Evolutionary conservation across 345 rosid genomes (phyloP), one percentile per base, ranked within the genome.

Genomic region (Citrus inodora): DNA sequence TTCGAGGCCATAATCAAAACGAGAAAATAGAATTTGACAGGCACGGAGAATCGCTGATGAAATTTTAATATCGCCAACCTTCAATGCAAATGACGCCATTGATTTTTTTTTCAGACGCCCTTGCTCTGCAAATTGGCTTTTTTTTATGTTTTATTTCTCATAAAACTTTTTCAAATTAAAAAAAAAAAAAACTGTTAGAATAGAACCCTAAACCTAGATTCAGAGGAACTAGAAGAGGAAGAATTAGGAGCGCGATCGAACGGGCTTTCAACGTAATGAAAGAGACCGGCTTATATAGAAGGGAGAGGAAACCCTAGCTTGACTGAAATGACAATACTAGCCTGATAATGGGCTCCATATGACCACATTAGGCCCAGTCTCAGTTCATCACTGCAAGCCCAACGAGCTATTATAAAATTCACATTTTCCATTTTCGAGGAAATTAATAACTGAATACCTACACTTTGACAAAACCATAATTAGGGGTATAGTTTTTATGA

Each of bases 71-170:
- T 88, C 17, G 92, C 94, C 94, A 90, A 88, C 93, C 93, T 90
- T 88, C 93, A 90, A 90, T 84, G 90, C 90, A 90, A 88, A 56
- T 82, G 74, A 77, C 88, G 88, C 92, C 92, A 87, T 86, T 67
- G 3, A 4, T 48, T 25, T 28, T 25, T n/a, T 30, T 33, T 17
- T 28, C 28, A 53, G 92, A 86, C 89, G 87, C 83, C 81, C 76
- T 87, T 87, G 94, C 92, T 90, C 94, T 90, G 94, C 94, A 77
- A 88, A 88, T 88, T 90, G 94, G 92, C 94, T 81, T 83, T 79
- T 79, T 27, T 9, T 9, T 11, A 4, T 16, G 32, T 6, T 53
- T 30, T 1, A 8, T 51, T 46, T 10, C 1, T 13, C 14, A 11
- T 1, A 13, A 13, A 3, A 13, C 14, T 3, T 46, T 11, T 46